Evolutionary conservation across 768 basidiomycete genomes (phyloP).

Genomic region (Russula vinacea): DNA sequence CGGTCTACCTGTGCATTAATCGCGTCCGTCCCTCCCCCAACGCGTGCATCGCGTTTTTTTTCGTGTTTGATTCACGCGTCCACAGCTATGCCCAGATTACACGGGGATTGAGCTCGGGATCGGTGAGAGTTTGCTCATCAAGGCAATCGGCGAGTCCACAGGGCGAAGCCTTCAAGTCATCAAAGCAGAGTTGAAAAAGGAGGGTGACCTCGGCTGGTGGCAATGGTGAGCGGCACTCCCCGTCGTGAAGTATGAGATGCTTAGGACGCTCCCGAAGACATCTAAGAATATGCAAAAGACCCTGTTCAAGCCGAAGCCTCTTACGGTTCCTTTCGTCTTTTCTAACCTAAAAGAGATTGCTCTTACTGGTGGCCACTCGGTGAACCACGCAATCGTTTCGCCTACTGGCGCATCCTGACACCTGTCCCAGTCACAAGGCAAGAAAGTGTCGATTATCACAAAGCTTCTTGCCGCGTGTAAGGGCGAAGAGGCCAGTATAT

Average conservation of each 20-base stretch:
- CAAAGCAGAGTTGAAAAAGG: conserved; percentile 89
- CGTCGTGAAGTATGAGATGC: not conserved
- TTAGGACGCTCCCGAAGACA: conserved; percentile 49
- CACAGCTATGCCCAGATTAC: conserved; percentile 90
- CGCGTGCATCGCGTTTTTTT: not conserved
- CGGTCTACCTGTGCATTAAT: conserved; percentile 96
- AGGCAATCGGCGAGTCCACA: conserved; percentile 92
- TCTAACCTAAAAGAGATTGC: conserved; percentile 89
- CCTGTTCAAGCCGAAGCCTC: conserved; percentile 87
- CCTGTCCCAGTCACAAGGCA: conserved; percentile 73
- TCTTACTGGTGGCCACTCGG: conserved; percentile 76
- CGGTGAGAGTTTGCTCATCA: conserved; percentile 89
- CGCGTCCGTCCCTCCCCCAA: conserved; percentile 52
- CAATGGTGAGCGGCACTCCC: conserved; percentile 60
- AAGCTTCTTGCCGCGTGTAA: conserved; percentile 91
- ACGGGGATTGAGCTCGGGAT: conserved; percentile 93
- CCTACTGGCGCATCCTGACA: not conserved
- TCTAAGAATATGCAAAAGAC: conserved; percentile 93
- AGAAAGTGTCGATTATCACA: conserved; percentile 94
- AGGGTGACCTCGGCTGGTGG: conserved; percentile 93
- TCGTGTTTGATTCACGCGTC: conserved; percentile 2
- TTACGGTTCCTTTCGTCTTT: conserved; percentile 89
- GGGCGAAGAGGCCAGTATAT: conserved; percentile 91
- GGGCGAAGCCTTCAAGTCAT: conserved; percentile 80
- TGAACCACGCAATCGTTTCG: conserved; percentile 37